Evolutionary conservation across 2,329 filamentous ascomycete genomes (phyloP).

Genomic region (Fusarium cyanostomum): DNA sequence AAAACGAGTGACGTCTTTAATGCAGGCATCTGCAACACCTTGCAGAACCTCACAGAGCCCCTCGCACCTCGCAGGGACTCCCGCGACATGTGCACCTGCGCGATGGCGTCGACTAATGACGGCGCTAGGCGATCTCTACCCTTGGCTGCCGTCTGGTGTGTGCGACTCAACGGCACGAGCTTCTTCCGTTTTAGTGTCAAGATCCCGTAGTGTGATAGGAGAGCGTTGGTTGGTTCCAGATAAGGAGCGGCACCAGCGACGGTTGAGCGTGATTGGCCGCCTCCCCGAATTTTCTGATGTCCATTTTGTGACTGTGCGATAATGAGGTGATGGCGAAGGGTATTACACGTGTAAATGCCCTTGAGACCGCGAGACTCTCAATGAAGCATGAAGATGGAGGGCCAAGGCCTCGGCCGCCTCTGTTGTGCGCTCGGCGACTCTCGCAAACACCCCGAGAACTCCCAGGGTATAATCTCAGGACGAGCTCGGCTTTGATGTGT

Average conservation of each 20-base stretch:
- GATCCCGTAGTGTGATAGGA: slow-evolving; percentile 21
- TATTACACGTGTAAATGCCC: slow-evolving; percentile 26
- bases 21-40: slow-evolving; percentile 32
- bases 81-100: slow-evolving; percentile 42
- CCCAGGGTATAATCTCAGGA: slow-evolving; percentile 14
- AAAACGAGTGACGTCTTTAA: slow-evolving; percentile 42
- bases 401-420: slow-evolving; percentile 22
- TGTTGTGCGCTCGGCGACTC: slow-evolving; percentile 32
- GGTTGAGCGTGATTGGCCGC: slow-evolving; percentile 51
- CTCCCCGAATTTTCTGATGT: slow-evolving; percentile 53
- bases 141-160: slow-evolving; percentile 34
- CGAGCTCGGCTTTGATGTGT: slow-evolving; percentile 26
- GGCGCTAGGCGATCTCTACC: slow-evolving; percentile 36
- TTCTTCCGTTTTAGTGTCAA: slow-evolving; percentile 41
- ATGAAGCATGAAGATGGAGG: slow-evolving; percentile 15
- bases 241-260: slow-evolving; percentile 48
- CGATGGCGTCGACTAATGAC: slow-evolving; percentile 37
- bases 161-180: slow-evolving; percentile 37
- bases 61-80: slow-evolving; percentile 35
- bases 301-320: slow-evolving; percentile 50
- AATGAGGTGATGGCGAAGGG: slow-evolving; percentile 37
- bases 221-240: slow-evolving; percentile 53
- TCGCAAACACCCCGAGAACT: slow-evolving; percentile 24
- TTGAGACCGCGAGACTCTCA: slow-evolving; percentile 19
- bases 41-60: slow-evolving; percentile 33